Evolutionary conservation across 164 flowering plant genomes (phyloP).

Genomic region (Aristolochia californica): DNA sequence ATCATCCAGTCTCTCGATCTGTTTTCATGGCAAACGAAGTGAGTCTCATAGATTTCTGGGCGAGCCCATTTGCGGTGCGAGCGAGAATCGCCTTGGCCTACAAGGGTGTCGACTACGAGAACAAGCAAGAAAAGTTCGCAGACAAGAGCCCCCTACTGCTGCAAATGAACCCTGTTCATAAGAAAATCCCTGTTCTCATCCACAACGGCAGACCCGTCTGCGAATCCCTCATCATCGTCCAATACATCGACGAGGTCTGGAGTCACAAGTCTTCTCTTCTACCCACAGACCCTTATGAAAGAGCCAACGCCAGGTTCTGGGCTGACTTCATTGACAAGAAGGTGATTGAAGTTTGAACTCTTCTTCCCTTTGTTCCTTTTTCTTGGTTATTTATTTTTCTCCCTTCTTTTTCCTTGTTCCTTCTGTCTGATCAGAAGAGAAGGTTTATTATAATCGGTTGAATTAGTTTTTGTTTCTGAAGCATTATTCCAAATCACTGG

Average conservation of each 20-base stretch:
- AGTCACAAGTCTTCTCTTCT: conserved; percentile 6
- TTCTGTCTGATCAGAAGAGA: no score
- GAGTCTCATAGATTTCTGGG: conserved; percentile 15
- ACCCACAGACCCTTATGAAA: conserved; percentile 10
- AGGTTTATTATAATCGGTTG: no score
- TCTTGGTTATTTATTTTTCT: no score
- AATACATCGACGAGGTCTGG: conserved; percentile 19
- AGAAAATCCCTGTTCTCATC: conserved; percentile 16
- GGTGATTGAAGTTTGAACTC: no score
- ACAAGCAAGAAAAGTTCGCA: conserved; percentile 11
- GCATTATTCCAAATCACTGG: no score
- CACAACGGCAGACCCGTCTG: conserved; percentile 14
- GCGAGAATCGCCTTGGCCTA: conserved; percentile 23
- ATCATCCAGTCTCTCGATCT: no score
- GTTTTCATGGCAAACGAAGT: conserved; percentile 16
- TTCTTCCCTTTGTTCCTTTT: no score
- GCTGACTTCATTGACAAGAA: conserved; percentile 13
- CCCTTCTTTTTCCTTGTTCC: no score
- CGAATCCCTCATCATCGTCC: conserved; percentile 17
- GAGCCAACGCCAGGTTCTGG: conserved; percentile 16
- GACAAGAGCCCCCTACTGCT: conserved; percentile 11
- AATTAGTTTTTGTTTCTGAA: no score
- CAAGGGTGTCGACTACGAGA: conserved; percentile 23
- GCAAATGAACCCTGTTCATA: conserved; percentile 12
- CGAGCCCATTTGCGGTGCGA: conserved; percentile 25